Conservation (phyloP, 805 yeast genomes). For the Isabelozyma heimii region DNA sequence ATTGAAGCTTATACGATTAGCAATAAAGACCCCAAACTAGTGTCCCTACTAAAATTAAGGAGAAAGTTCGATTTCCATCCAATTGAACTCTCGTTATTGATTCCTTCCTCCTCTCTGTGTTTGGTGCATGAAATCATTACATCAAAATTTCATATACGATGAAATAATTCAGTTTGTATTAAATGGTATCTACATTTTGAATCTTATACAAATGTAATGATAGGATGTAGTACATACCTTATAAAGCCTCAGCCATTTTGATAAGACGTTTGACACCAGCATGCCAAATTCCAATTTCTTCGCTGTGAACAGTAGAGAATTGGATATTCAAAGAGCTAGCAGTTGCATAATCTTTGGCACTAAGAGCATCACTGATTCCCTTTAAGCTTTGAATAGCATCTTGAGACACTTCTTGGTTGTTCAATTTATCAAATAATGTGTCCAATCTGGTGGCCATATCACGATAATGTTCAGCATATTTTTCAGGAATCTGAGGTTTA, state of each 20-base stretch:
- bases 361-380: constrained; percentile 49
- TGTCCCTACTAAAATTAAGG: too few relatives aligned
- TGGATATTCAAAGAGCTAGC: constrained; percentile 59
- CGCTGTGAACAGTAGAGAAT: constrained; percentile 61
- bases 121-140: too few relatives aligned
- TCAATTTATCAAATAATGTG: constrained; percentile 73
- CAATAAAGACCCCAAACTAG: too few relatives aligned
- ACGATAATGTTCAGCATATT: constrained; percentile 64
- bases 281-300: constrained; percentile 88
- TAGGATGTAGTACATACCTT: background rate
- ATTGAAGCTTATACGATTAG: too few relatives aligned
- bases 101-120: too few relatives aligned
- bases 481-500: constrained; percentile 72
- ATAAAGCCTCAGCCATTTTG: constrained; percentile 56
- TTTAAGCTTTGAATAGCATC: constrained; percentile 55
- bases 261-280: constrained; percentile 87
- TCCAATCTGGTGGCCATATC: constrained; percentile 84
- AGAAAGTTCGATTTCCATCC: too few relatives aligned
- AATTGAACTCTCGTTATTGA: too few relatives aligned
- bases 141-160: too few relatives aligned
- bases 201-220: too few relatives aligned
- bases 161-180: too few relatives aligned
- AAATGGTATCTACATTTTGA: too few relatives aligned
- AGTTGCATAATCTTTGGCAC: constrained; percentile 49
- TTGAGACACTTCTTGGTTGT: constrained; percentile 61